These are phyloP conservation scores for Lachnum nothofagi DNA, from an alignment of 2,329 filamentous ascomycete genomes.

Conservation along the genomic window DNA sequence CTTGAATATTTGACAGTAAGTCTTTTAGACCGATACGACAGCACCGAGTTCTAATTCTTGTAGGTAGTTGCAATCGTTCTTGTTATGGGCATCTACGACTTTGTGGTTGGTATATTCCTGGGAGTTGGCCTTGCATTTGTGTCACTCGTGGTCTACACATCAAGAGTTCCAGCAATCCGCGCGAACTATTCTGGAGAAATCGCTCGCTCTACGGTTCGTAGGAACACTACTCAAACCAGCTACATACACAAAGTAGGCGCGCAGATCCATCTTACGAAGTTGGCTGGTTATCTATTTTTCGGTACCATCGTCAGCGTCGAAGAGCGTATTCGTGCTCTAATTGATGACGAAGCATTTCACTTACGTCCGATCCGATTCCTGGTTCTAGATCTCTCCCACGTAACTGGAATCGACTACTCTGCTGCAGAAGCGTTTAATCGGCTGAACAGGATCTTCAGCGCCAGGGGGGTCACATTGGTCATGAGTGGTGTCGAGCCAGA, in stretches of 20 bases:
- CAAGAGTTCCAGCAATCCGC: slow-evolving; percentile 79
- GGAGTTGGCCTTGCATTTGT: slow-evolving; percentile 89
- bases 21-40: slow-evolving; percentile 1
- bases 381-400: slow-evolving; percentile 81
- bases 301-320: slow-evolving; percentile 96
- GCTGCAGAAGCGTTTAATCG: slow-evolving; percentile 92
- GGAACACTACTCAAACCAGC: slow-evolving; percentile 81
- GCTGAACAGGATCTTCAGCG: slow-evolving; percentile 76
- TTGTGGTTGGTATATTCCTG: slow-evolving; percentile 87
- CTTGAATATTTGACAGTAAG: slow-evolving; percentile 82
- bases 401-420: slow-evolving; percentile 91
- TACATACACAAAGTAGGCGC: slow-evolving; percentile 80
- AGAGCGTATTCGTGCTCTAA: slow-evolving; percentile 73
- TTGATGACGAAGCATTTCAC: slow-evolving; percentile 76
- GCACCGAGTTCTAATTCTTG: neutral
- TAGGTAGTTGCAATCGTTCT: slow-evolving; percentile 80
- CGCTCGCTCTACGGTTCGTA: slow-evolving; percentile 84
- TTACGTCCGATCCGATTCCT: slow-evolving; percentile 80
- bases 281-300: slow-evolving; percentile 95
- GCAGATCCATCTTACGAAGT: slow-evolving; percentile 86
- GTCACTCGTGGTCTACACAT: slow-evolving; percentile 86
- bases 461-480: slow-evolving; percentile 72
- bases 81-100: slow-evolving; percentile 95
- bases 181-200: slow-evolving; percentile 86
- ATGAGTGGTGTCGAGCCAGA: slow-evolving; percentile 77